Percentiles rank a stretch among this genome's conserved stretches.
Evolutionary conservation across 352 stramenopile species (phyloP).

Genomic region (Pythium brassicae): DNA sequence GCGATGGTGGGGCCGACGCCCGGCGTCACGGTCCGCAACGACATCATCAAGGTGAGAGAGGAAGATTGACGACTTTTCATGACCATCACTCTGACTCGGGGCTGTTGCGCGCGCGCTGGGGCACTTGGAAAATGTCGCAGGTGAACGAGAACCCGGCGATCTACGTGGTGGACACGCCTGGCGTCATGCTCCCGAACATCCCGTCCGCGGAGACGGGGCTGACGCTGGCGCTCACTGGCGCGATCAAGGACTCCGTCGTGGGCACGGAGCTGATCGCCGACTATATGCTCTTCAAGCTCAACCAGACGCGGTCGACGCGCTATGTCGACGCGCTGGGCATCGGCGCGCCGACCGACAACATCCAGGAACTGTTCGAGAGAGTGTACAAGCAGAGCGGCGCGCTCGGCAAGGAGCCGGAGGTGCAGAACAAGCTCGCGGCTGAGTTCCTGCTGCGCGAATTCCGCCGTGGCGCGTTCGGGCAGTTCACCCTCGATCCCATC

Average conservation of each 20-base stretch:
- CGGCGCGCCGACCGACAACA: slow-evolving; percentile 62
- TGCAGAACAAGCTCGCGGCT: slow-evolving; percentile 59
- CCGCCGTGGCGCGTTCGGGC: slow-evolving; percentile 67
- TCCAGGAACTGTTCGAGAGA: slow-evolving; percentile 56
- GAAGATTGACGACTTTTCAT: too few relatives aligned
- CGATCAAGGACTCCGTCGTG: slow-evolving; percentile 86
- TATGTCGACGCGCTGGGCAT: slow-evolving; percentile 79
- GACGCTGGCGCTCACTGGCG: slow-evolving; percentile 79
- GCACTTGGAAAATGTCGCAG: slow-evolving; percentile 26
- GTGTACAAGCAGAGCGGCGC: slow-evolving; percentile 69
- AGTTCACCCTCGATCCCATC: slow-evolving; percentile 79
- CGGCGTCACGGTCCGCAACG: slow-evolving; percentile 81
- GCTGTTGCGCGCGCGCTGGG: too few relatives aligned
- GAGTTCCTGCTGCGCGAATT: slow-evolving; percentile 75
- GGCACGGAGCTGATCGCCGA: slow-evolving; percentile 85
- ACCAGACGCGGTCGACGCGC: slow-evolving; percentile 67
- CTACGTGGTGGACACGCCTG: slow-evolving; percentile 87
- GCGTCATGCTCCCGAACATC: slow-evolving; percentile 87
- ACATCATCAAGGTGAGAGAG: slow-evolving; percentile 78
- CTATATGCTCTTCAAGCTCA: slow-evolving; percentile 87
- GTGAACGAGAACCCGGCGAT: slow-evolving; percentile 84
- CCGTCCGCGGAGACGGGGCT: slow-evolving; percentile 72
- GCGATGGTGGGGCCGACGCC: slow-evolving; percentile 78
- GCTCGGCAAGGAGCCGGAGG: slow-evolving; percentile 72
- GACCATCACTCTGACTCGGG: too few relatives aligned